phyloP scores from a whole-genome alignment of 176 grass and related monocot genomes.

The Aechmea fasciata region DNA sequence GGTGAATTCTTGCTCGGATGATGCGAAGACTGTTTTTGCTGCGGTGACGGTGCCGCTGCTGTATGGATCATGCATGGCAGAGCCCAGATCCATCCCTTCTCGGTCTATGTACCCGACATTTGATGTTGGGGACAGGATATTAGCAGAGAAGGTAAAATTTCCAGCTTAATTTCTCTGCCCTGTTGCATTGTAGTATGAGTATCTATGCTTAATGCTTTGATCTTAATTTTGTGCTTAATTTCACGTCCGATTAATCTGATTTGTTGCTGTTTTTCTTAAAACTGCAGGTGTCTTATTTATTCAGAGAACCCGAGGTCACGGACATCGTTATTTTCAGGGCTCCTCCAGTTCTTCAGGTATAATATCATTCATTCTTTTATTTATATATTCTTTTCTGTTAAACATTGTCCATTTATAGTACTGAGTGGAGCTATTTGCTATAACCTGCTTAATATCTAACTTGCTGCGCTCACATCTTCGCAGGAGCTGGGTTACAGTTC shows the following conservation, averaged over 20 bases:
- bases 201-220: not conserved
- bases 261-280: slow-evolving; percentile 10
- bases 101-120: slow-evolving; percentile 96
- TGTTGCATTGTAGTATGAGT: not conserved
- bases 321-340: slow-evolving; percentile 92
- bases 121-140: slow-evolving; percentile 85
- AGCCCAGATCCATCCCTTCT: slow-evolving; percentile 83
- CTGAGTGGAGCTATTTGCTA: too few relatives aligned
- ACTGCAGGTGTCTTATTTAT: slow-evolving; percentile 72
- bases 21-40: slow-evolving; percentile 66
- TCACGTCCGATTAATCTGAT: not conserved
- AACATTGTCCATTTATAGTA: too few relatives aligned
- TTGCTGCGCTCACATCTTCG: slow-evolving; percentile 5
- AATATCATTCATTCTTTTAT: slow-evolving; percentile 8
- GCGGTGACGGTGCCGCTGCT: slow-evolving; percentile 80
- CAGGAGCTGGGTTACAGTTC: slow-evolving; percentile 70
- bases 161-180: not conserved
- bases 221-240: not conserved
- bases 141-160: slow-evolving; percentile 73
- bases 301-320: slow-evolving; percentile 64
- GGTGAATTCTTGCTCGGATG: slow-evolving; percentile 79
- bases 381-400: slow-evolving; percentile 4
- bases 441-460: not conserved
- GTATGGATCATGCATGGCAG: slow-evolving; percentile 58
- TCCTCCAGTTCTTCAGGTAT: slow-evolving; percentile 58